phyloP scores from a whole-genome alignment of 805 yeast species.

The Saccharomycopsis schoenii region DNA sequence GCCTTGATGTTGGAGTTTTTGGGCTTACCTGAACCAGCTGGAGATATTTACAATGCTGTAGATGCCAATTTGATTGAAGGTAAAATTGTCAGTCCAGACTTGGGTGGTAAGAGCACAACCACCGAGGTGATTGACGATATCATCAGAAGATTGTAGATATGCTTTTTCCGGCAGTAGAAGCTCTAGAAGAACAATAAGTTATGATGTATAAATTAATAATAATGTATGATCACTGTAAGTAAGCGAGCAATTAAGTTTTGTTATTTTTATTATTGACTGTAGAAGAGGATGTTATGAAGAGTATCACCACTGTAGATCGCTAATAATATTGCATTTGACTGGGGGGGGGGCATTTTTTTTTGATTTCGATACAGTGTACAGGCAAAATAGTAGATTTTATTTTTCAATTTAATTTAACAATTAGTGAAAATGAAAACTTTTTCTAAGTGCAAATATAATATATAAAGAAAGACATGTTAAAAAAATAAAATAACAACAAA shows the following conservation, averaged over 20 bases:
- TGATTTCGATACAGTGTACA: no score
- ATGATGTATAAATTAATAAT: no score
- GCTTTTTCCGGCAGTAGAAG: no score
- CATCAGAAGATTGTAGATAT: slow-evolving; percentile 40
- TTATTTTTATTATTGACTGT: no score
- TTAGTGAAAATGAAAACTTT: neutral
- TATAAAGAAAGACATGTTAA: neutral
- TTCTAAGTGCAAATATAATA: neutral
- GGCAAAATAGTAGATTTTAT: no score
- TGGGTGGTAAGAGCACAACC: slow-evolving; percentile 86
- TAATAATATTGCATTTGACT: no score
- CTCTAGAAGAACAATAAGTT: no score
- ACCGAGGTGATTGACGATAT: slow-evolving; percentile 82
- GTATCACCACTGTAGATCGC: no score
- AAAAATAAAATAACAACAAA: neutral
- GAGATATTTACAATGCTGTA: slow-evolving; percentile 86
- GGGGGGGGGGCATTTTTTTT: no score
- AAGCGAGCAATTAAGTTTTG: no score
- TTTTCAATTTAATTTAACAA: neutral
- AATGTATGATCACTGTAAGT: no score
- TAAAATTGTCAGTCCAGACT: slow-evolving; percentile 71
- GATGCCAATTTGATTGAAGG: slow-evolving; percentile 85
- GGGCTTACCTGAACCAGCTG: slow-evolving; percentile 85
- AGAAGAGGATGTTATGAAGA: no score
- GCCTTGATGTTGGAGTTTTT: slow-evolving; percentile 96